Conservation (phyloP, 2,329 filamentous ascomycete species). For the Colletotrichum australisinense region DNA sequence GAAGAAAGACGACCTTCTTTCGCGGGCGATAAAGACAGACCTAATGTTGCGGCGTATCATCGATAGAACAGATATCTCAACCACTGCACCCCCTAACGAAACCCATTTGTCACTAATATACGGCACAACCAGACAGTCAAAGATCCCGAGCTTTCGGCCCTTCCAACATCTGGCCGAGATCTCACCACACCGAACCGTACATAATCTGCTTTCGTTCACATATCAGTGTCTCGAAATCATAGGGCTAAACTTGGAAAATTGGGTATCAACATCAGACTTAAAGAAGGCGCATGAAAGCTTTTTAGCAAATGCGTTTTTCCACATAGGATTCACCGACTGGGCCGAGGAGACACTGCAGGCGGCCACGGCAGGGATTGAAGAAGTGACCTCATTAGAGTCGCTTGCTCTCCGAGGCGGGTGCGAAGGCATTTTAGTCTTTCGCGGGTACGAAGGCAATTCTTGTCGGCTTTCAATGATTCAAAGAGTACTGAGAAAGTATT, state of each 20-base stretch:
- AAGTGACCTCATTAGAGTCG: background rate
- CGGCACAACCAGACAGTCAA: accelerated
- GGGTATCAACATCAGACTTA: accelerated
- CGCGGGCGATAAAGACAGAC: background rate
- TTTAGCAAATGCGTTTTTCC: background rate
- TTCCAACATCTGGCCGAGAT: accelerated
- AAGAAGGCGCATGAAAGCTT: background rate
- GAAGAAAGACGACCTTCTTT: background rate
- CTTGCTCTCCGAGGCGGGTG: background rate
- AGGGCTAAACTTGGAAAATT: accelerated
- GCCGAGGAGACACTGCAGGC: background rate
- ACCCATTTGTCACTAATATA: too few species aligned
- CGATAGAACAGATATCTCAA: accelerated
- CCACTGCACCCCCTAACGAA: background rate
- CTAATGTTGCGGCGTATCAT: background rate
- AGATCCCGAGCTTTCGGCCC: accelerated
- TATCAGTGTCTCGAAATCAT: background rate
- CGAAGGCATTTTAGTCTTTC: background rate
- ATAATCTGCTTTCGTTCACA: background rate
- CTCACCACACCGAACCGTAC: accelerated
- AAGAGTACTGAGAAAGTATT: background rate
- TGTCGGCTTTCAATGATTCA: background rate
- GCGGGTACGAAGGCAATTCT: accelerated
- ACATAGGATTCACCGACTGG: background rate
- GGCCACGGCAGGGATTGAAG: background rate